Conservation (phyloP, 2,329 filamentous ascomycete species). For the Apiospora saccharicola region DNA sequence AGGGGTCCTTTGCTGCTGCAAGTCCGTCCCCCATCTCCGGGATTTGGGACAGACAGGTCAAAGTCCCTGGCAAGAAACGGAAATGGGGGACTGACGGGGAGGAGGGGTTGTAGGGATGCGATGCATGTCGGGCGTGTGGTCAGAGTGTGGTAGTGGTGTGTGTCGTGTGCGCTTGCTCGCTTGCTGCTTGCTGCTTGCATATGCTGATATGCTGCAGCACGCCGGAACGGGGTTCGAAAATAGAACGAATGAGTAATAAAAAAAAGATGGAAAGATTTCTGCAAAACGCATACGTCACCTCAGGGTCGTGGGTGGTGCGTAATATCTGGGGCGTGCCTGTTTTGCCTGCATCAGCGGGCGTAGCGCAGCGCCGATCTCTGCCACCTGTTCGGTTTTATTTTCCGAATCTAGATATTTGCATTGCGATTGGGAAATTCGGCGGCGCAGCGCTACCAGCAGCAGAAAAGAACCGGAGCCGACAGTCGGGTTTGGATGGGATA, state of each 20-base stretch:
- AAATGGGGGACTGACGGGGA: not conserved
- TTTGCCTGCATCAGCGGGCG: not conserved
- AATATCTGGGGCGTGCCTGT: constrained; percentile 18
- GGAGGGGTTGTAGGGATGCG: no score
- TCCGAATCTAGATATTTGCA: constrained; percentile 20
- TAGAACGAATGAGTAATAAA: not conserved
- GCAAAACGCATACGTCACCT: not conserved
- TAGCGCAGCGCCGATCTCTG: constrained; percentile 18
- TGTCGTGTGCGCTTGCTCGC: no score
- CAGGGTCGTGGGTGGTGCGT: not conserved
- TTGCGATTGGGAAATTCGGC: constrained; percentile 8
- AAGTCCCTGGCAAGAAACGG: not conserved
- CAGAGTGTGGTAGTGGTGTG: no score
- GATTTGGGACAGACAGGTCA: not conserved
- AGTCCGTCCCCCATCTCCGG: no score
- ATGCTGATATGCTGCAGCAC: not conserved
- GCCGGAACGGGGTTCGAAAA: not conserved
- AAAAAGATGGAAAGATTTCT: not conserved
- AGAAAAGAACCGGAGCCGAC: constrained; percentile 2
- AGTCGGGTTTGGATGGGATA: not conserved
- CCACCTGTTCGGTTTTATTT: constrained; percentile 21
- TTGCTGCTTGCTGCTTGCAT: no score
- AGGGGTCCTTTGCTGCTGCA: not conserved
- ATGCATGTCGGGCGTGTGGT: no score
- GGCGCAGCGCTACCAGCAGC: not conserved